Percentiles rank a stretch among this genome's conserved stretches.
phyloP scores from a whole-genome alignment of 805 yeast genomes.

The Huiozyma naganishii region DNA sequence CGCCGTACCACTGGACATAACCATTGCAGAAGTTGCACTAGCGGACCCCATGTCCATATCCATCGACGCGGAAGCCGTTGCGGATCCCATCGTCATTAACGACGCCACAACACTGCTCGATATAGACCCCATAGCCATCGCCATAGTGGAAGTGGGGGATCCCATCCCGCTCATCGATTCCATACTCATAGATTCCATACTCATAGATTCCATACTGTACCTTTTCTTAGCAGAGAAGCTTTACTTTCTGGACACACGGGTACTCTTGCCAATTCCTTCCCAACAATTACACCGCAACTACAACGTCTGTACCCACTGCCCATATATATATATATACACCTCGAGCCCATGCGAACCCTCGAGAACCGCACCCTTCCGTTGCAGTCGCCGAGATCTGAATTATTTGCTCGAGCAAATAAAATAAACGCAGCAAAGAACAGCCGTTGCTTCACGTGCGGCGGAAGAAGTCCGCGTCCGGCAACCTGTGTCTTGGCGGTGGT shows the following conservation, averaged over 20 bases:
- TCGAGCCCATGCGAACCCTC: too few relatives aligned
- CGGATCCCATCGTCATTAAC: background rate
- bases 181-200: slow-evolving; percentile 3
- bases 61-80: background rate
- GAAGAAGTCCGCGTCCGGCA: background rate
- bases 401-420: too few relatives aligned
- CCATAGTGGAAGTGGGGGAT: background rate
- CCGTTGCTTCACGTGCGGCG: too few relatives aligned
- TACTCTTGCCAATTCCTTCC: too few relatives aligned
- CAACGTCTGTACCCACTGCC: too few relatives aligned
- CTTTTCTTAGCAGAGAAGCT: too few relatives aligned
- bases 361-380: too few relatives aligned
- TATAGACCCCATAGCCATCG: background rate
- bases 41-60: slow-evolving; percentile 6
- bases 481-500: background rate
- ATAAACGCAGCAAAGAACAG: too few relatives aligned
- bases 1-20: background rate
- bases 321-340: too few relatives aligned
- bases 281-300: too few relatives aligned
- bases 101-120: background rate
- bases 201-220: slow-evolving; percentile 1
- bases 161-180: background rate
- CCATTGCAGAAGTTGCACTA: background rate
- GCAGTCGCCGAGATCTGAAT: too few relatives aligned
- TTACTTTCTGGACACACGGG: too few relatives aligned